Percentiles rank a stretch among this genome's conserved stretches.
Conservation (phyloP, 306 rosid species). For the Pyrus pyrifolia region DNA sequence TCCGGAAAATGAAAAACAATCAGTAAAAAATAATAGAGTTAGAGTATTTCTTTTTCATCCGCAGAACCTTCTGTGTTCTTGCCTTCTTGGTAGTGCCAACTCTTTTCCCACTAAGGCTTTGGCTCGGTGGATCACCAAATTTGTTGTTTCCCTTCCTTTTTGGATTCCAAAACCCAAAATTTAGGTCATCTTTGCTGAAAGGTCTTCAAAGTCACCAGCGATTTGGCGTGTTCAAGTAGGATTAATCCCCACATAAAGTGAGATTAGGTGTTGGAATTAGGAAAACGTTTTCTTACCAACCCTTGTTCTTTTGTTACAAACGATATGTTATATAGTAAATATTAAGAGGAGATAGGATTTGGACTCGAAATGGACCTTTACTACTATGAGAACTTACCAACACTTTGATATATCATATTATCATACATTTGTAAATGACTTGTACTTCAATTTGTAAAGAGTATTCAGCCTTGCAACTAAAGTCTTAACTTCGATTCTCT, state of each 20-base stretch:
- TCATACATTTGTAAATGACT: too few species aligned
- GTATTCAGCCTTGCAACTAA: too few species aligned
- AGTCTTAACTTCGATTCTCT: too few species aligned
- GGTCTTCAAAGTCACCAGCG: not conserved
- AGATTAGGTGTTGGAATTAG: not conserved
- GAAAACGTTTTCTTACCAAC: not conserved
- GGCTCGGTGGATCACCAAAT: conserved; percentile 16
- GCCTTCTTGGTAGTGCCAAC: not conserved
- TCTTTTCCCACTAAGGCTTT: not conserved
- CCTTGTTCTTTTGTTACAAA: not conserved
- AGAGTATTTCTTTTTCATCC: not conserved
- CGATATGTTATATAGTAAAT: too few species aligned
- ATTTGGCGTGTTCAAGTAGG: not conserved
- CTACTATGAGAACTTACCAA: not conserved
- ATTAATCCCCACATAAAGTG: not conserved
- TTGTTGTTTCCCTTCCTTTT: not conserved
- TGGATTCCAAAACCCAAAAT: conserved; percentile 11
- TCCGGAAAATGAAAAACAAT: not conserved
- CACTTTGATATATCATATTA: too few species aligned
- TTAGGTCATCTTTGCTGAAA: not conserved
- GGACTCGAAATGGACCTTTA: too few species aligned
- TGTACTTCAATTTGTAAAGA: too few species aligned
- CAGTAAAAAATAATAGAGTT: not conserved
- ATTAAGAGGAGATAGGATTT: too few species aligned
- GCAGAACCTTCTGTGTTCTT: not conserved